phyloP scores from a whole-genome alignment of 2,329 filamentous ascomycete species.

The Ophiostoma ulmi region DNA sequence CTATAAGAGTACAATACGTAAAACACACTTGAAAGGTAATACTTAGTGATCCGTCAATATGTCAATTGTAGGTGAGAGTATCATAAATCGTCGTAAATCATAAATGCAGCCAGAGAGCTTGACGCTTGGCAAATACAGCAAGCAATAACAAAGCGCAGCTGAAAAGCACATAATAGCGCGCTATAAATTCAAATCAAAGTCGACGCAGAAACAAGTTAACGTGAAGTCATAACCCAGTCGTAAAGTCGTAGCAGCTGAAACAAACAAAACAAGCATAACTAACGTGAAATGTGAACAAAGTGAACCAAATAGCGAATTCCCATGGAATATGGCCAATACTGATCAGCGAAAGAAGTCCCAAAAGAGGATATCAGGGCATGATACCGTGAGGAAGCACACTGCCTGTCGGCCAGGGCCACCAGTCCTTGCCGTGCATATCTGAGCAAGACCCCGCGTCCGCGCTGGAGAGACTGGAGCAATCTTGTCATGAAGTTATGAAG shows the following conservation, averaged over 20 bases:
- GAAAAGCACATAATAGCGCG: not conserved
- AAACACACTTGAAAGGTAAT: too few species aligned
- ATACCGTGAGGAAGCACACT: not conserved
- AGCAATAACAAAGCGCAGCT: not conserved
- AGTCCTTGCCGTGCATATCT: not conserved
- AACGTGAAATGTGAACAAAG: not conserved
- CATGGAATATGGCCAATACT: too few species aligned
- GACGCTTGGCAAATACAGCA: not conserved
- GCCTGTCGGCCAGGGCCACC: not conserved
- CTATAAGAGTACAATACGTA: too few species aligned
- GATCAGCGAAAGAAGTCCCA: not conserved
- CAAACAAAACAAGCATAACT: not conserved
- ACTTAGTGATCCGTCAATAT: not conserved
- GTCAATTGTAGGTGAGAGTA: not conserved
- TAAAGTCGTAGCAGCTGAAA: not conserved
- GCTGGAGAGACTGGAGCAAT: not conserved
- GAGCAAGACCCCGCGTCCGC: not conserved
- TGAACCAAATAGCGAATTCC: not conserved
- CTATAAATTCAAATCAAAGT: not conserved
- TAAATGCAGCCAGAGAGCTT: not conserved
- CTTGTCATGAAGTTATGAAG: not conserved
- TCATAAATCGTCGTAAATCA: not conserved
- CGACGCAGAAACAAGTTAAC: not conserved
- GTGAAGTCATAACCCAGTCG: not conserved
- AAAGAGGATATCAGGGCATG: not conserved